Evolutionary conservation across 495 filamentous ascomycete species (phyloP), one percentile per base, ranked within the genome.

Genomic region (Trichoderma orchidacearum): DNA sequence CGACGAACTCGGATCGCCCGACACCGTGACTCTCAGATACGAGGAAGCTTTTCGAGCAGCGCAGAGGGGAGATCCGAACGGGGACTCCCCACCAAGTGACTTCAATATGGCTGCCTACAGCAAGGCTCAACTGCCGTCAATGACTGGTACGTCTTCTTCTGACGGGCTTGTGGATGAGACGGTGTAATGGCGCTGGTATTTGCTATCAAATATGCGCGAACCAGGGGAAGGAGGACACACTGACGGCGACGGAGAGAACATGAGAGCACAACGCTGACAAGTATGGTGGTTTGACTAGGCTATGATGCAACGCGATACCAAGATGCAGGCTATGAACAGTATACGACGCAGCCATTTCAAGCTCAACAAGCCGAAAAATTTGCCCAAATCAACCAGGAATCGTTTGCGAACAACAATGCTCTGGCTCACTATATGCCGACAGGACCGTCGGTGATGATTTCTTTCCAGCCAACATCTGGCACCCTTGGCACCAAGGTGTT

Each of bases 391-490:
- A 76, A 75, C 61, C 71, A 73, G 61, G 70, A 79, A 64, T 71
- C 72, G 35, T 81, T 75, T 72, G 82, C 70, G 60, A 73, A 71
- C 70, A 73, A 56, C 59, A n/a, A 8, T 29, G 70, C 67, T 50
- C 74, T 73, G 59, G 70, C 73, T 57, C 81, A 72, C 68, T 81
- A 74, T 60, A 76, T 73, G 63, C 62, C 66, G 61, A 68, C 69
- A 61, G 77, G 66, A 66, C 70, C 66, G 60, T 80, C 85, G 29
- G 73, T 96, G 53, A 73, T 79, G 30, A 13, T 48, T 17, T 83
- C 80, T 41, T 89, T 81, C 66, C 70, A 76, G 31, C 92, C 93
- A 15, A 71, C 72, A 32, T 68, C 75, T 61, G 93, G 92, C 25
- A 64, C 73, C 3, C 75, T 79, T 64, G 87, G 87, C 53, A 85